Conservation (phyloP, 176 grass and related monocot genomes). For the Phoenix roebelenii region DNA sequence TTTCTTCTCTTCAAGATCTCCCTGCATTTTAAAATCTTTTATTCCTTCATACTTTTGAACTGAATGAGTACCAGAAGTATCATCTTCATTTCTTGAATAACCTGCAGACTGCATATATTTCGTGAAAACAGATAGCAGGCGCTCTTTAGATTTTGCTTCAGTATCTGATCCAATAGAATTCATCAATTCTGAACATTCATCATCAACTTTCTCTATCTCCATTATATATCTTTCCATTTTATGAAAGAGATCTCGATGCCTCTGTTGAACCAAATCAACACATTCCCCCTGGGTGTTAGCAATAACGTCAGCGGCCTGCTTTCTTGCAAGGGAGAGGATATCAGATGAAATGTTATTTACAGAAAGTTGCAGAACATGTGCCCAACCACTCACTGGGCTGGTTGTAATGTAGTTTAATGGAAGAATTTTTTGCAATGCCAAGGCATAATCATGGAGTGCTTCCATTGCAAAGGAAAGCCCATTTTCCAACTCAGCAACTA, state of each 20-base stretch:
- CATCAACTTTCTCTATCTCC: conserved; percentile 55
- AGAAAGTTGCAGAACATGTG: conserved; percentile 83
- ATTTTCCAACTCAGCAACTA: conserved; percentile 72
- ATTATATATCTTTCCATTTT: conserved; percentile 67
- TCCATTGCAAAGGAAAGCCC: conserved; percentile 56
- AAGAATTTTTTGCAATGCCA: conserved; percentile 73
- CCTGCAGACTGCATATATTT: conserved; percentile 70
- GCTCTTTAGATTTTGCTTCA: conserved; percentile 64
- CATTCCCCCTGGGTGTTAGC: conserved; percentile 72
- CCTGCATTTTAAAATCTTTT: conserved; percentile 26
- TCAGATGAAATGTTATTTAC: conserved; percentile 56
- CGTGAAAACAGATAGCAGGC: conserved; percentile 52
- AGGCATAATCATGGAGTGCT: conserved; percentile 59
- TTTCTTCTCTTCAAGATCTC: conserved; percentile 53
- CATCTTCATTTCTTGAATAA: conserved; percentile 34
- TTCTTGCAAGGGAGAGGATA: conserved; percentile 76
- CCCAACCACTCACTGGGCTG: conserved; percentile 79
- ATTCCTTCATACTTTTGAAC: conserved; percentile 22
- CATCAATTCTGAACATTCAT: conserved; percentile 68
- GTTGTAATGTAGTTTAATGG: conserved; percentile 67
- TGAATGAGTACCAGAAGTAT: conserved; percentile 18
- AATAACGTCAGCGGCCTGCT: conserved; percentile 67
- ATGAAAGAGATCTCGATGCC: conserved; percentile 62
- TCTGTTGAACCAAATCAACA: conserved; percentile 60
- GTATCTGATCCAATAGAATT: conserved; percentile 70